phyloP scores from a whole-genome alignment of 805 yeast species.

The Candida sakaeoensis region DNA sequence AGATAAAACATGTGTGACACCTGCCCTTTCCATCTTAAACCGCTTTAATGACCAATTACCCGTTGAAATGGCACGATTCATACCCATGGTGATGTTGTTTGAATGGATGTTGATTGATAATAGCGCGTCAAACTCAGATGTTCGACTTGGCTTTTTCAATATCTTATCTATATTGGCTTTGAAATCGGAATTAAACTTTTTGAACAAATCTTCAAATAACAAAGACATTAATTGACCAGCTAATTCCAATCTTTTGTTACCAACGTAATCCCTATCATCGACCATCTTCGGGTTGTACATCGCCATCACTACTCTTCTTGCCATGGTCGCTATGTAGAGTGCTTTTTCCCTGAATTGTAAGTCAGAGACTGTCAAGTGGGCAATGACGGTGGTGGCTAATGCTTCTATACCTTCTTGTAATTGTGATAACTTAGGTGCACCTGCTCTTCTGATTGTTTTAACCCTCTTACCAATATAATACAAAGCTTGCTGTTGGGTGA shows the following conservation, averaged over 20 bases:
- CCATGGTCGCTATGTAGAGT: conserved; percentile 90
- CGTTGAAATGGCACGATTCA: conserved; percentile 94
- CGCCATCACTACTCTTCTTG: conserved; percentile 93
- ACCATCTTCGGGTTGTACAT: conserved; percentile 91
- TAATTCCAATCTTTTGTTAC: conserved; percentile 92
- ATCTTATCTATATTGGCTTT: conserved; percentile 93
- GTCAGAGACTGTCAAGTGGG: conserved; percentile 83
- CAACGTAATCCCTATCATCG: conserved; percentile 98
- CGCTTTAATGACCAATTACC: conserved; percentile 99
- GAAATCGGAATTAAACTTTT: conserved; percentile 92
- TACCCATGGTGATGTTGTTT: conserved; percentile 87
- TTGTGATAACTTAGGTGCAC: conserved; percentile 72
- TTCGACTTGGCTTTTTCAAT: conserved; percentile 88
- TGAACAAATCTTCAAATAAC: conserved; percentile 93
- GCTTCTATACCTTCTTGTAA: conserved; percentile 97
- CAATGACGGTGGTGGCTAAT: conserved; percentile 91
- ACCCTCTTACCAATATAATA: conserved; percentile 89
- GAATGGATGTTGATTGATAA: conserved; percentile 87
- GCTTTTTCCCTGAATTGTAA: conserved; percentile 93
- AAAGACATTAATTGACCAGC: conserved; percentile 97
- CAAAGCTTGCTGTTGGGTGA: conserved; percentile 90
- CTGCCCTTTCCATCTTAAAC: conserved; percentile 99
- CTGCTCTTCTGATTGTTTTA: conserved; percentile 84
- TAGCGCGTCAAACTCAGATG: conserved; percentile 92
- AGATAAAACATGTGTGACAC: conserved; percentile 94